phyloP scores from a whole-genome alignment of 495 filamentous ascomycete genomes.

The Annulohypoxylon stygium region DNA sequence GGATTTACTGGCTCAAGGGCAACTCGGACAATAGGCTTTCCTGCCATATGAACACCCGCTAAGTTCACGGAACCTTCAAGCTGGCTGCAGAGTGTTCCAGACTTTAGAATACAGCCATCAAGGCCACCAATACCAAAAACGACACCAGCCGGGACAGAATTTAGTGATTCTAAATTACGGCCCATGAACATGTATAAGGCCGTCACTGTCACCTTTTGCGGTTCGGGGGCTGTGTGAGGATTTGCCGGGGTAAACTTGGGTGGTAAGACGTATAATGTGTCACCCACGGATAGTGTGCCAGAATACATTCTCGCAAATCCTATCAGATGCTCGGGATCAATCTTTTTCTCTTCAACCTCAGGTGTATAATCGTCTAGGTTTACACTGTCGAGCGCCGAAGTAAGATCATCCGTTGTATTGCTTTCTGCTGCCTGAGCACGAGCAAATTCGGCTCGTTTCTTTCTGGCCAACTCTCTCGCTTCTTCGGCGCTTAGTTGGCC shows the following conservation, averaged over 20 bases:
- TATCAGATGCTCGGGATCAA: constrained; percentile 87
- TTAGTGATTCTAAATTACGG: constrained; percentile 83
- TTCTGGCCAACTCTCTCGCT: constrained; percentile 86
- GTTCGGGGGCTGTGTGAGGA: constrained; percentile 80
- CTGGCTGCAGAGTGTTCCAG: constrained; percentile 91
- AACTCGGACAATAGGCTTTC: constrained; percentile 92
- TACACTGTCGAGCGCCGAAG: constrained; percentile 52
- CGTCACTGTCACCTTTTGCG: constrained; percentile 85
- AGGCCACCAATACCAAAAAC: constrained; percentile 97
- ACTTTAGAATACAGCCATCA: constrained; percentile 92
- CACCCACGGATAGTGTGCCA: constrained; percentile 88
- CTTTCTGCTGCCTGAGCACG: constrained; percentile 67
- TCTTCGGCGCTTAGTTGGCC: constrained; percentile 87
- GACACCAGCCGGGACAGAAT: constrained; percentile 89
- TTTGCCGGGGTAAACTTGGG: constrained; percentile 90
- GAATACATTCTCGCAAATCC: constrained; percentile 96
- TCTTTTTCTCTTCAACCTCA: constrained; percentile 66
- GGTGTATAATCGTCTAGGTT: constrained; percentile 65
- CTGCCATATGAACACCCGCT: constrained; percentile 82
- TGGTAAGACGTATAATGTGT: constrained; percentile 88
- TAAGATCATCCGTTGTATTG: constrained; percentile 48
- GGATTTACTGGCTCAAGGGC: constrained; percentile 92
- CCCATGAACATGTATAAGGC: constrained; percentile 98
- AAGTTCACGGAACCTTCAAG: constrained; percentile 91
- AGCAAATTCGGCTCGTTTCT: constrained; percentile 88